Percentiles rank a stretch among this genome's conserved stretches.
phyloP scores from a whole-genome alignment of 225 moss, liverwort and hornwort genomes.

The Rhytidiadelphus loreus region DNA sequence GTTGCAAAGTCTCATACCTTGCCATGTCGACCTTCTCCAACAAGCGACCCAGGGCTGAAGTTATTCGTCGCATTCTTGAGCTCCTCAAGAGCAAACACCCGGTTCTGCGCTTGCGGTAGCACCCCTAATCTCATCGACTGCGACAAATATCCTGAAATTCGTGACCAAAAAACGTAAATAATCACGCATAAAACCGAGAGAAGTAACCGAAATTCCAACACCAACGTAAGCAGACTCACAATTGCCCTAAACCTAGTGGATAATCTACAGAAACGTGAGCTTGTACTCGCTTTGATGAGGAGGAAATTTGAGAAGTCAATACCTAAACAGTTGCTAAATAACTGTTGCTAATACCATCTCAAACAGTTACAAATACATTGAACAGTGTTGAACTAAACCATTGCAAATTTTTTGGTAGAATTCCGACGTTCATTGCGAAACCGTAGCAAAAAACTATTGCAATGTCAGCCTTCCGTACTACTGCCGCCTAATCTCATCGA shows the following conservation, averaged over 20 bases:
- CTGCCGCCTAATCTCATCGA: background rate
- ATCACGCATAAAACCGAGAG: too few species aligned
- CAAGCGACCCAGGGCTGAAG: slow-evolving; percentile 58
- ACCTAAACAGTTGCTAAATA: background rate
- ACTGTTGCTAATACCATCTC: background rate
- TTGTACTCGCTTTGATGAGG: background rate
- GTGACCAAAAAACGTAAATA: background rate
- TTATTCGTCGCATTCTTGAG: slow-evolving; percentile 86
- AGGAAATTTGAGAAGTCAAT: background rate
- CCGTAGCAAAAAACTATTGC: background rate
- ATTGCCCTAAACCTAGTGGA: too few species aligned
- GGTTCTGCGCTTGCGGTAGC: slow-evolving; percentile 49
- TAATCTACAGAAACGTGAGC: background rate
- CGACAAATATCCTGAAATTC: background rate
- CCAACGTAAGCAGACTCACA: background rate
- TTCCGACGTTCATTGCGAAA: background rate
- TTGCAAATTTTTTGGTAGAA: background rate
- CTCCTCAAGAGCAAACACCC: slow-evolving; percentile 75
- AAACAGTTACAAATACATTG: background rate
- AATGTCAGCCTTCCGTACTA: background rate
- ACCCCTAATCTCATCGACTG: slow-evolving; percentile 90
- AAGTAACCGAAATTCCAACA: background rate
- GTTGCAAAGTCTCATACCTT: slow-evolving; percentile 37
- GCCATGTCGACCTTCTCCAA: slow-evolving; percentile 84
- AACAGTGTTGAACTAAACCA: background rate